These are phyloP conservation scores for Paraurostyla sp. DNA, from an alignment of 73 alveolate genomes.

Conservation along the genomic window DNA sequence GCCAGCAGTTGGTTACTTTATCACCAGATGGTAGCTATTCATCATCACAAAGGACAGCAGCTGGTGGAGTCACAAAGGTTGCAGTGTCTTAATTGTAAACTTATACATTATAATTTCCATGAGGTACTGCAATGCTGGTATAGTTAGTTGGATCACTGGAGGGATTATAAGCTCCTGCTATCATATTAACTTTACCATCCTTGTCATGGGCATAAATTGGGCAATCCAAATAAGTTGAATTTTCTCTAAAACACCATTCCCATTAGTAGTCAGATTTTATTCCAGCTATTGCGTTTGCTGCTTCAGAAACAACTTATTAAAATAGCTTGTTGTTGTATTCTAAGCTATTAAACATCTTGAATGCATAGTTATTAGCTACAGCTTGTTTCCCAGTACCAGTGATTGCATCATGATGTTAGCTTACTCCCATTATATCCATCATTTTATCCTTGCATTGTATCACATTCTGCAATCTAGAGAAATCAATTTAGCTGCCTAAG, in stretches of 20 bases:
- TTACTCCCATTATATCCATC: slow-evolving; percentile 57
- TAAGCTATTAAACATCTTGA: slow-evolving; percentile 2
- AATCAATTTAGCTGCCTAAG: background rate
- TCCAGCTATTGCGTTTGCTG: background rate
- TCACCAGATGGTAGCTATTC: background rate
- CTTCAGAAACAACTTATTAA: background rate
- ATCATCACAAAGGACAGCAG: slow-evolving; percentile 30
- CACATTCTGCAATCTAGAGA: slow-evolving; percentile 80
- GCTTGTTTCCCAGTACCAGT: slow-evolving; percentile 62
- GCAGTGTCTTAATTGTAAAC: background rate
- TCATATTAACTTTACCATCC: background rate
- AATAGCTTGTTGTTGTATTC: background rate
- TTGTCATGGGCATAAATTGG: background rate
- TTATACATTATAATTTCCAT: slow-evolving; percentile 31
- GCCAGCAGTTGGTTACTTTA: background rate
- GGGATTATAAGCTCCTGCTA: slow-evolving; percentile 41
- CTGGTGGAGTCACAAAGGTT: background rate
- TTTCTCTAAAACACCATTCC: slow-evolving; percentile 45
- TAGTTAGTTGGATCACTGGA: background rate
- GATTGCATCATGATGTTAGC: slow-evolving; percentile 59
- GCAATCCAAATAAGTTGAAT: slow-evolving; percentile 44
- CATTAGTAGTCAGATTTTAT: background rate
- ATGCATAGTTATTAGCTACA: slow-evolving; percentile 52
- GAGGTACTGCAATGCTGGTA: slow-evolving; percentile 53
- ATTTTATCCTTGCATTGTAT: slow-evolving; percentile 45